Conservation (phyloP, 106 monocot genomes). For the Posidonia australis region DNA sequence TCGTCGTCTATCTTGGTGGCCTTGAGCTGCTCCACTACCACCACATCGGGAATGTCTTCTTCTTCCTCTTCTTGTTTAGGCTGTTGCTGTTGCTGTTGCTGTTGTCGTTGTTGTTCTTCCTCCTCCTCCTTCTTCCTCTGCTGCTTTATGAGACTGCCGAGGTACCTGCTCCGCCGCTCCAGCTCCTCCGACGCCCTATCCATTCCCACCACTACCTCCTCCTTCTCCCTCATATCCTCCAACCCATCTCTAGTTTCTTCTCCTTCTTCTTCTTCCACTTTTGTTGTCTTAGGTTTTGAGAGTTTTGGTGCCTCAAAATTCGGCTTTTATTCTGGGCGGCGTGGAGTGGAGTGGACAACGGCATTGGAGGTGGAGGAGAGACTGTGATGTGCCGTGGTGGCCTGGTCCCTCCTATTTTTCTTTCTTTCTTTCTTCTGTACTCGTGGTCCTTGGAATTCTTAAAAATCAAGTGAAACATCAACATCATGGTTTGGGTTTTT, state of each 20-base stretch:
- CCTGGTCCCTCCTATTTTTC: no score
- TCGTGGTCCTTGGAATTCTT: no score
- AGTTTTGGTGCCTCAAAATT: no score
- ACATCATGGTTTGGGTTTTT: no score
- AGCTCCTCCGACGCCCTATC: slow-evolving; percentile 23
- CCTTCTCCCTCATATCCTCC: neutral
- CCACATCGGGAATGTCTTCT: neutral
- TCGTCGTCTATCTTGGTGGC: neutral
- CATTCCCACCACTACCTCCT: slow-evolving; percentile 1
- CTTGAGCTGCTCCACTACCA: no score
- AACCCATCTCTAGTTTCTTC: neutral
- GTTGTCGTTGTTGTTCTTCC: neutral
- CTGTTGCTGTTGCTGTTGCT: neutral
- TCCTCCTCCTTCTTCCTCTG: slow-evolving; percentile 6
- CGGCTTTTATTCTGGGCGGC: no score
- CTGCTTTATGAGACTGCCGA: slow-evolving; percentile 15
- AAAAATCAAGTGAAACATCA: no score
- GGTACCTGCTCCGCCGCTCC: slow-evolving; percentile 23
- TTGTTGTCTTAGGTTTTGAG: no score
- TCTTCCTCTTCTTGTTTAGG: neutral
- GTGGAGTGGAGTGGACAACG: no score
- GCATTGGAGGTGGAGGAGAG: no score
- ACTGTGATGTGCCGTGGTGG: no score
- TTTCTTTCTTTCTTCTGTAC: no score
- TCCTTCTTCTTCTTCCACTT: neutral